These are phyloP conservation scores for Raffaelea arxii DNA, from an alignment of 2,329 filamentous ascomycete species.

Conservation along the genomic window DNA sequence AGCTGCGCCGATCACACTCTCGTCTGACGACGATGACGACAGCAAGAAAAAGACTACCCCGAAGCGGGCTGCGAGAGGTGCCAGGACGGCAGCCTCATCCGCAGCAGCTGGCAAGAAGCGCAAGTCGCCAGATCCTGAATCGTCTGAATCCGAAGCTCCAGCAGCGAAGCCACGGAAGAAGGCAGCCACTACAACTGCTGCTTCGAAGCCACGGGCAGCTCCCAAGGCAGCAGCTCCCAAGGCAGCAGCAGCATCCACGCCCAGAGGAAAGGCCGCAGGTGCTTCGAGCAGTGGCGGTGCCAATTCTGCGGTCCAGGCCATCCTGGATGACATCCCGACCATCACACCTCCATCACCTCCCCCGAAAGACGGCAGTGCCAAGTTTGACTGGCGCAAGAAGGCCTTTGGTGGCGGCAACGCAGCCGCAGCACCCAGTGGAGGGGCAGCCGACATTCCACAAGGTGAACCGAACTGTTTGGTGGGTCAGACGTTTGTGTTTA, in stretches of 20 bases:
- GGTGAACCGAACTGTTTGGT: constrained; percentile 84
- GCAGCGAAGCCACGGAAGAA: constrained; percentile 48
- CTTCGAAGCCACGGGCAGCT: constrained; percentile 7
- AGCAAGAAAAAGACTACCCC: constrained; percentile 17
- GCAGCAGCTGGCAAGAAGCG: constrained; percentile 36
- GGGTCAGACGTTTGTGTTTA: constrained; percentile 91
- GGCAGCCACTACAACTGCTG: constrained; percentile 28
- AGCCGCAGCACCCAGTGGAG: constrained; percentile 53
- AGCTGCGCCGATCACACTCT: constrained; percentile 19
- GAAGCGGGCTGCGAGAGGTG: too few species aligned
- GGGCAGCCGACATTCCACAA: constrained; percentile 62
- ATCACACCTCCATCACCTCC: constrained; percentile 79
- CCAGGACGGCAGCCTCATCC: constrained; percentile 10
- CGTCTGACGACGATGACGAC: constrained; percentile 21
- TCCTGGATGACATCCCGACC: constrained; percentile 78
- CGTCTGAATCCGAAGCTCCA: constrained; percentile 43
- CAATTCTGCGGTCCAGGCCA: constrained; percentile 65
- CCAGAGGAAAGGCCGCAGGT: constrained; percentile 4
- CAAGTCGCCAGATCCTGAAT: constrained; percentile 45
- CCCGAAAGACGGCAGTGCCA: constrained; percentile 54
- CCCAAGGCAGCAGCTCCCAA: constrained; percentile 32
- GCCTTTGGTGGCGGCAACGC: constrained; percentile 48
- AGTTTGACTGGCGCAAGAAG: constrained; percentile 70
- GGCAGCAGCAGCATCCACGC: constrained; percentile 36
- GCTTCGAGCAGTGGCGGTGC: constrained; percentile 47